Evolutionary conservation across 2,329 filamentous ascomycete species (phyloP).

Genomic region (Diaporthe helianthi): DNA sequence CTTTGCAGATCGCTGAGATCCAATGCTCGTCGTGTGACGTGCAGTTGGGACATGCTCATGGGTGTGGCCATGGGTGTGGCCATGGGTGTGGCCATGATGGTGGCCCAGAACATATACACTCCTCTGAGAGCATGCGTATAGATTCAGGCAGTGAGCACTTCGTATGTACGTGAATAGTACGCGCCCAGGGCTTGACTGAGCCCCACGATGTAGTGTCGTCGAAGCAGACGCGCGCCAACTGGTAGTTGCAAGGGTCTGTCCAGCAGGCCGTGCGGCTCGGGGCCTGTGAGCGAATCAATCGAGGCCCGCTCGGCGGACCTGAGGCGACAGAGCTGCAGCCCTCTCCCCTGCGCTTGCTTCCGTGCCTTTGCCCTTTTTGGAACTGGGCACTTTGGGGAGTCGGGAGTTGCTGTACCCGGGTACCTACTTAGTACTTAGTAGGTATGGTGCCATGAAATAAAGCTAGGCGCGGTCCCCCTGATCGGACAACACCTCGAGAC

Average conservation of each 20-base stretch:
- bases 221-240: conserved; percentile 34
- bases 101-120: background rate
- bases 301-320: conserved; percentile 29
- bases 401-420: too few species aligned
- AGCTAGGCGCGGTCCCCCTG: conserved; percentile 21
- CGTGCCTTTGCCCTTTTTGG: conserved; percentile 16
- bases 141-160: background rate
- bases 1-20: conserved; percentile 30
- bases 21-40: conserved; percentile 28
- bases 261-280: background rate
- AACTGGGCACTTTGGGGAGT: background rate
- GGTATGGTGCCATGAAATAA: background rate
- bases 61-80: conserved; percentile 4
- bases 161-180: conserved; percentile 18
- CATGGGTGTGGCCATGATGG: background rate
- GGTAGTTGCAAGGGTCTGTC: conserved; percentile 28
- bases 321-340: conserved; percentile 28
- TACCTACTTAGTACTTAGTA: too few species aligned
- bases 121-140: background rate
- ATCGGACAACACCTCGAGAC: conserved; percentile 1
- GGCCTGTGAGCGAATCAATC: conserved; percentile 31
- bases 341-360: conserved; percentile 21
- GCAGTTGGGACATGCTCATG: conserved; percentile 10
- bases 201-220: background rate
- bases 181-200: conserved; percentile 20